Base-by-base conservation (phyloP, 352 stramenopile genomes). In the Phytopythium oedochilum region DNA sequence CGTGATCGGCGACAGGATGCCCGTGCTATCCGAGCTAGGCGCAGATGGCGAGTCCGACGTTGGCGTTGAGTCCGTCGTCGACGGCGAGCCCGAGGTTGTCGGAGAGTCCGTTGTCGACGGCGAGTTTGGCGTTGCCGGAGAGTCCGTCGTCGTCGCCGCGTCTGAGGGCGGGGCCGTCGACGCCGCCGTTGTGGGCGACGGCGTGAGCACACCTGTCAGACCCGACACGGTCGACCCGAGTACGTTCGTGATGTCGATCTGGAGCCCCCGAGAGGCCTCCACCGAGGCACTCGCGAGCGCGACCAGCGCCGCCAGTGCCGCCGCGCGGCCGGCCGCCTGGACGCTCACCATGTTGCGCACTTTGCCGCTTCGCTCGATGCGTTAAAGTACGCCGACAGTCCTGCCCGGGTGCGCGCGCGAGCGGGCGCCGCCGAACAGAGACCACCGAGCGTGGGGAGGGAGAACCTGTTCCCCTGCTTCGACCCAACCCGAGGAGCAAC, bases 341-440 rank as follows among this genome's bases (percentile, higher is more conserved):
- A 46, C 40, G 40, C 40, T 46, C 40, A 46, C 40, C 40, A 46
- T 46, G 40, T 11, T 46, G 20, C n/a, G n/a, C n/a, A n/a, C 20
- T 5, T 28, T 22, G 40, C 40, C 29, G 11, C 20, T 46, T 5
- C 22, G 22, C 8, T 46, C 22, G 40, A 20, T 18, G 23, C 15
- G 12, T 0, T 9, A 46, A n/a, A 46, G 40, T 46, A 46, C 40
- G 40, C 15, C 40, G 40, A 29, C 40, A 22, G 38, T 44, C n/a
- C 38, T 44, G 20, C 38, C 26, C n/a, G 38, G n/a, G n/a, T n/a
- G n/a, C n/a, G n/a, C n/a, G 18, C 38, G 38, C 38, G 38, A 25
- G 10, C 5, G 20, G 9, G 38, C 20, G 38, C 38, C 38, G 38
- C 1, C 3, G 40, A 29, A 9, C 40, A 29, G 40, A 46, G 40